Evolutionary conservation across 2,329 filamentous ascomycete genomes (phyloP).

Genomic region (Colletotrichum tropicicola): DNA sequence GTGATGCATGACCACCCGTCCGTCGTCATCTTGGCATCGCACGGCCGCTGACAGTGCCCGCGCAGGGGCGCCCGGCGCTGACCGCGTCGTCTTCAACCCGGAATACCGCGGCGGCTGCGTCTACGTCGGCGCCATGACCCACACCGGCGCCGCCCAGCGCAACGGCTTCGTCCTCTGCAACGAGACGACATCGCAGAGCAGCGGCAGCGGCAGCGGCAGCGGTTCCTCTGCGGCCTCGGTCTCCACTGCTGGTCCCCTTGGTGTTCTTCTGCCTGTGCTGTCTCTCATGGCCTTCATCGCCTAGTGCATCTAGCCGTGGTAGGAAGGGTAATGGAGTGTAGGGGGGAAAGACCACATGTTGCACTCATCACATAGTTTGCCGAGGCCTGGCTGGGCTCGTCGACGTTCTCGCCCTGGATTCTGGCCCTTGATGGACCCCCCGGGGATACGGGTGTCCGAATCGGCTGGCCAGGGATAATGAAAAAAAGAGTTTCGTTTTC

Average conservation of each 20-base stretch:
- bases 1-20: too few species aligned
- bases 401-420: background rate
- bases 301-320: background rate
- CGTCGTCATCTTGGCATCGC: background rate
- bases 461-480: background rate
- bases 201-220: background rate
- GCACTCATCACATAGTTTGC: background rate
- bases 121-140: constrained; percentile 73
- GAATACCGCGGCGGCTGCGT: constrained; percentile 45
- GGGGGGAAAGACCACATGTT: background rate
- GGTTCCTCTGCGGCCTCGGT: background rate
- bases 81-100: constrained; percentile 72
- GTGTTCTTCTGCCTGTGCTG: background rate
- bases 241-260: background rate
- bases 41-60: constrained; percentile 5
- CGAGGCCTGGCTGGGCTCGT: background rate
- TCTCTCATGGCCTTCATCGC: constrained; percentile 6
- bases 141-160: constrained; percentile 70
- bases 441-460: background rate
- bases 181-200: constrained; percentile 2
- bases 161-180: constrained; percentile 74
- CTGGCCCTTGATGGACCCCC: background rate
- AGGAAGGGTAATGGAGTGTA: background rate
- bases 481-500: background rate
- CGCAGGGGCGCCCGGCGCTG: constrained; percentile 68